phyloP scores from a whole-genome alignment of 2,329 filamentous ascomycete species.

The Scytalidium lignicola region DNA sequence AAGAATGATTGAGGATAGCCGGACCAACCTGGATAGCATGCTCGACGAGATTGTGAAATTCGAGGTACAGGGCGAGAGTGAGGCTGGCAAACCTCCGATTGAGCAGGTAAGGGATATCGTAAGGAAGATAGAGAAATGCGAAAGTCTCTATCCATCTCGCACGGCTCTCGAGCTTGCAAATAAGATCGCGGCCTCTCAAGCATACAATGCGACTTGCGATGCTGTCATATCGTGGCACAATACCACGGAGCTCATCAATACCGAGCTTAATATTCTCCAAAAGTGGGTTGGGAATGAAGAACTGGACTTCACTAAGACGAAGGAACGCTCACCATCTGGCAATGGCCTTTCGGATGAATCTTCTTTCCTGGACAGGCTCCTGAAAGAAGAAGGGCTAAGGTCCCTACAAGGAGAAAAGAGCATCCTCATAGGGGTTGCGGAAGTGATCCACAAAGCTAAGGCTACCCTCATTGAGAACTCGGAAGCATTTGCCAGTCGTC shows the following conservation, averaged over 20 bases:
- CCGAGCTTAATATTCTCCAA: conserved; percentile 82
- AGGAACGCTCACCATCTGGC: conserved; percentile 60
- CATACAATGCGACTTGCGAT: conserved; percentile 78
- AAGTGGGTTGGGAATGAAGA: conserved; percentile 97
- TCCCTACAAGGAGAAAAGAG: conserved; percentile 84
- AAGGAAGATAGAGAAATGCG: conserved; percentile 82
- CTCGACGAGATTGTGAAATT: conserved; percentile 91
- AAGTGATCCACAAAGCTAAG: conserved; percentile 91
- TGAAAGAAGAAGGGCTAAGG: conserved; percentile 93
- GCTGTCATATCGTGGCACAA: conserved; percentile 96
- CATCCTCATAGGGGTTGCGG: conserved; percentile 78
- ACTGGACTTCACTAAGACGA: conserved; percentile 79
- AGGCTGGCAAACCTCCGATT: conserved; percentile 76
- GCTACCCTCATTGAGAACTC: conserved; percentile 83
- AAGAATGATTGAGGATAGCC: conserved; percentile 81
- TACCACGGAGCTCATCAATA: conserved; percentile 93
- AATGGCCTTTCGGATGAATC: conserved; percentile 81
- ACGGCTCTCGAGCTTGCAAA: conserved; percentile 69
- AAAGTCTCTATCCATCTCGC: conserved; percentile 79
- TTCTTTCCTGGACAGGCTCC: conserved; percentile 86
- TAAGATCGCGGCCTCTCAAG: conserved; percentile 67
- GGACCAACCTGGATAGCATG: conserved; percentile 64
- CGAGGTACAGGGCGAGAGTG: conserved; percentile 87
- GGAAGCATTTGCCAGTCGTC: conserved; percentile 76
- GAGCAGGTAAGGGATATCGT: conserved; percentile 90